These are phyloP conservation scores for Domatiomyces catenatus DNA, from an alignment of 2,329 filamentous ascomycete genomes.

Conservation along the genomic window DNA sequence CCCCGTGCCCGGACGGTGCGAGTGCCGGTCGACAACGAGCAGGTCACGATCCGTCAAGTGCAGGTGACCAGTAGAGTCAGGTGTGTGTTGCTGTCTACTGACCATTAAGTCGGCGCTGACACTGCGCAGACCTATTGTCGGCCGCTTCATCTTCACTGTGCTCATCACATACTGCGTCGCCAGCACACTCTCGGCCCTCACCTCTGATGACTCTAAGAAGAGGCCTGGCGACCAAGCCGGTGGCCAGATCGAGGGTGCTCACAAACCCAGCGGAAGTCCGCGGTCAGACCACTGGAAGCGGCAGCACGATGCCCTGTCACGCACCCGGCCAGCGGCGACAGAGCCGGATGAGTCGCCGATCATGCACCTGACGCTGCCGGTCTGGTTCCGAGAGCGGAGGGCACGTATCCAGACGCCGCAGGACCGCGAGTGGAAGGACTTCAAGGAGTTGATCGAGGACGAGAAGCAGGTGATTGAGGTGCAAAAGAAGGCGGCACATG, in stretches of 20 bases:
- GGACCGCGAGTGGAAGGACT: constrained; percentile 14
- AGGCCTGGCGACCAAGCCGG: not conserved
- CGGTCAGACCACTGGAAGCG: not conserved
- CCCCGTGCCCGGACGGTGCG: constrained; percentile 13
- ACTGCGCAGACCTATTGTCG: constrained; percentile 5
- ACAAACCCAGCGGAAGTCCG: not conserved
- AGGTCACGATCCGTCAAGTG: constrained; percentile 11
- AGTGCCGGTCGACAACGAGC: constrained; percentile 12
- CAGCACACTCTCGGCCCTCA: not conserved
- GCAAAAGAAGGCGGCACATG: not conserved
- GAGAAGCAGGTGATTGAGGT: constrained; percentile 6
- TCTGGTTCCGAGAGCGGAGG: constrained; percentile 12
- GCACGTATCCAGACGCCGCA: constrained; percentile 4
- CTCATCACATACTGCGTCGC: constrained; percentile 8
- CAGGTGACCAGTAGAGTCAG: constrained; percentile 9
- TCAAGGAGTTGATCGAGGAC: constrained; percentile 11
- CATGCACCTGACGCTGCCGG: constrained; percentile 10
- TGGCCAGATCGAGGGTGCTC: not conserved
- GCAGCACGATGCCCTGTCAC: not conserved
- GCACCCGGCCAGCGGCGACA: not conserved
- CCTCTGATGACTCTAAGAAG: not conserved
- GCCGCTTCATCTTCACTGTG: constrained; percentile 12
- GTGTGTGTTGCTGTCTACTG: constrained; percentile 4
- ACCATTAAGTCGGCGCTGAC: not conserved
- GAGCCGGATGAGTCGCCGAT: not conserved